Percentiles rank a stretch among this genome's conserved stretches.
These are phyloP conservation scores for Stropharia rugosoannulata DNA, from an alignment of 768 basidiomycete species.

Conservation along the genomic window DNA sequence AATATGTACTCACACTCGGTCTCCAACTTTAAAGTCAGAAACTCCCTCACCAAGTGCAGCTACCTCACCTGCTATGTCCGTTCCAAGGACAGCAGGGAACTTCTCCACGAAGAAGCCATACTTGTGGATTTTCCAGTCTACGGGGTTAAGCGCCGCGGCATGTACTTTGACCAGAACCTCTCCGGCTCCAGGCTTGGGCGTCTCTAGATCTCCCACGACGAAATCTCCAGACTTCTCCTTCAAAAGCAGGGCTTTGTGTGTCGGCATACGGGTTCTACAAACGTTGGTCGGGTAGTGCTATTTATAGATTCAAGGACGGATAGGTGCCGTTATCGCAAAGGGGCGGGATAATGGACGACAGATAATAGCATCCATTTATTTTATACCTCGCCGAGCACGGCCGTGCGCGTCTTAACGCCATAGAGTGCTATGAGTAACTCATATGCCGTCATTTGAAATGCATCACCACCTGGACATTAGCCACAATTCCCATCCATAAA, in stretches of 20 bases:
- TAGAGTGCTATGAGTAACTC: too few relatives aligned
- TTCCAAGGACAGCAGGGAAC: conserved; percentile 45
- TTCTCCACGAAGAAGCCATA: conserved; percentile 27
- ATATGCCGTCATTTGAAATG: too few relatives aligned
- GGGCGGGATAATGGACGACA: too few relatives aligned
- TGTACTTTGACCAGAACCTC: conserved; percentile 43
- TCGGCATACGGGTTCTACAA: neutral
- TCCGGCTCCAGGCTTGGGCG: conserved; percentile 31
- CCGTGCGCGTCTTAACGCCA: too few relatives aligned
- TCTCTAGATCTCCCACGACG: conserved; percentile 14
- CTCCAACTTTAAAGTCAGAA: conserved; percentile 45
- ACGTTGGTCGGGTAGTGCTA: neutral
- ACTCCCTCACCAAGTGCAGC: conserved; percentile 53
- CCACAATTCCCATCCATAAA: too few relatives aligned
- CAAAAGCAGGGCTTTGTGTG: conserved; percentile 28
- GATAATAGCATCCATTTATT: too few relatives aligned
- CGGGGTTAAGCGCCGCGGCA: conserved; percentile 45
- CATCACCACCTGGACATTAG: too few relatives aligned
- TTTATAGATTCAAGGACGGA: neutral
- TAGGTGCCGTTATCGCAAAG: too few relatives aligned
- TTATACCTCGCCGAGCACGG: too few relatives aligned
- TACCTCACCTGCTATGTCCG: conserved; percentile 52
- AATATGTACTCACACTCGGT: conserved; percentile 44
- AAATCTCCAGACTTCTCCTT: conserved; percentile 17
- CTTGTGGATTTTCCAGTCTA: conserved; percentile 36